phyloP scores from a whole-genome alignment of 1,284 basidiomycete genomes.

The Fomes fomentarius region DNA sequence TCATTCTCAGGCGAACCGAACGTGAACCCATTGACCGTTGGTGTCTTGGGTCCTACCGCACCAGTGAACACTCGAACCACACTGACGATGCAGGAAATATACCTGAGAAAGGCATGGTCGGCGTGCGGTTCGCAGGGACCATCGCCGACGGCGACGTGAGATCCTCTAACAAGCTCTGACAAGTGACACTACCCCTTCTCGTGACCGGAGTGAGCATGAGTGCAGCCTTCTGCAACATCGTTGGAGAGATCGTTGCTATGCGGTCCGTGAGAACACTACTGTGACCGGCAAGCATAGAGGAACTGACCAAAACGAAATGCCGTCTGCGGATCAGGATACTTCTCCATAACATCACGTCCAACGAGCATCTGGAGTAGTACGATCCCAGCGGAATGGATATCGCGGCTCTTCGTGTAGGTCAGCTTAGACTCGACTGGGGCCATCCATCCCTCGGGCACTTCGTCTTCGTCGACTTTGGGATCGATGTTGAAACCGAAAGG shows the following conservation, averaged over 20 bases:
- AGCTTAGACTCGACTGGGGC: slow-evolving; percentile 63
- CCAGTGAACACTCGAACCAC: too few relatives aligned
- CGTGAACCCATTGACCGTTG: slow-evolving; percentile 43
- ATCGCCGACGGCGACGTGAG: slow-evolving; percentile 35
- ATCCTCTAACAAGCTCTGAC: slow-evolving; percentile 46
- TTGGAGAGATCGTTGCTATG: slow-evolving; percentile 53
- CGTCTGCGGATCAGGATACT: slow-evolving; percentile 38
- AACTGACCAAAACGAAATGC: slow-evolving; percentile 32
- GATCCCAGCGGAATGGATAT: slow-evolving; percentile 76
- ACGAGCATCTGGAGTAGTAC: slow-evolving; percentile 78
- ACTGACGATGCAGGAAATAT: too few relatives aligned
- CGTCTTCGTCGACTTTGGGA: slow-evolving; percentile 42
- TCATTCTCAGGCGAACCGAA: slow-evolving; percentile 61
- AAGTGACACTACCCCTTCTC: slow-evolving; percentile 58
- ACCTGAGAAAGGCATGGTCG: slow-evolving; percentile 40
- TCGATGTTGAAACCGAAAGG: slow-evolving; percentile 54
- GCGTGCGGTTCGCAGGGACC: slow-evolving; percentile 28
- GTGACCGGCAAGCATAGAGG: not conserved
- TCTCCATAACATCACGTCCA: slow-evolving; percentile 64
- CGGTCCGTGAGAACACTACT: not conserved
- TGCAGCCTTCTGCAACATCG: slow-evolving; percentile 50
- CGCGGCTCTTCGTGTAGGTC: slow-evolving; percentile 68
- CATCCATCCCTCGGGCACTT: slow-evolving; percentile 69
- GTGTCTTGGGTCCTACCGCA: slow-evolving; percentile 47
- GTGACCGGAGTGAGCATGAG: slow-evolving; percentile 62